Conservation (phyloP, 176 grass and related monocot genomes). For the Typha latifolia region DNA sequence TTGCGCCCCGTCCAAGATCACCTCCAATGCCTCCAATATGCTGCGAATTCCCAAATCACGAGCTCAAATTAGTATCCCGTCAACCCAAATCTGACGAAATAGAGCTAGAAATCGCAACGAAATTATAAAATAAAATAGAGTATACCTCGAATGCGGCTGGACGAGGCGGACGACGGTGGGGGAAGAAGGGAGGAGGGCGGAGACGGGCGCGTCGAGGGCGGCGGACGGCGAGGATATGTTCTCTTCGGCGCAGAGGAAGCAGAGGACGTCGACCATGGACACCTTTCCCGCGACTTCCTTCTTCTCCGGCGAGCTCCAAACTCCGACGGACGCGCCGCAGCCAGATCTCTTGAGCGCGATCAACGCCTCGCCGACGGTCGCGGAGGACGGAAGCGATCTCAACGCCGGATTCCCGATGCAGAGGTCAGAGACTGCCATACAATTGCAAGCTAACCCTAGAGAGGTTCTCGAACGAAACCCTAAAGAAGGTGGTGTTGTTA, state of each 20-base stretch:
- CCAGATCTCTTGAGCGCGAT: conserved; percentile 15
- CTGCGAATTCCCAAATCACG: conserved; percentile 26
- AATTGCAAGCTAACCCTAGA: neutral
- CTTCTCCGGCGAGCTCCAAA: conserved; percentile 23
- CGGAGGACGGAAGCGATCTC: conserved; percentile 33
- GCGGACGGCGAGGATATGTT: conserved; percentile 27
- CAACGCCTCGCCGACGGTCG: conserved; percentile 33
- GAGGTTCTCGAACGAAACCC: neutral
- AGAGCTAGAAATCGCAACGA: neutral
- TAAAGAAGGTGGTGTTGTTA: neutral
- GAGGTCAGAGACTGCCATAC: conserved; percentile 79
- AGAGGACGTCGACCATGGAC: conserved; percentile 48
- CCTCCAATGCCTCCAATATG: conserved; percentile 66
- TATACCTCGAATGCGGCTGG: conserved; percentile 39
- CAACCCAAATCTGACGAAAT: too few relatives aligned
- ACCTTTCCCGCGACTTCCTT: conserved; percentile 20
- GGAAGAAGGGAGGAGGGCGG: conserved; percentile 24
- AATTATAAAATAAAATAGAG: neutral
- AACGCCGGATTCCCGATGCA: conserved; percentile 86
- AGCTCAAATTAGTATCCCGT: neutral
- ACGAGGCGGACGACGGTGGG: conserved; percentile 26
- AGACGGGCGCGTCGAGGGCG: conserved; percentile 40
- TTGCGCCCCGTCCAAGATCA: conserved; percentile 55
- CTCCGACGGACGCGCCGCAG: conserved; percentile 22
- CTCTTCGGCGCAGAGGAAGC: conserved; percentile 48